Percentiles rank a stretch among this genome's conserved stretches.
Conservation (phyloP, 768 basidiomycete species). For the Termitomyces heimii region DNA sequence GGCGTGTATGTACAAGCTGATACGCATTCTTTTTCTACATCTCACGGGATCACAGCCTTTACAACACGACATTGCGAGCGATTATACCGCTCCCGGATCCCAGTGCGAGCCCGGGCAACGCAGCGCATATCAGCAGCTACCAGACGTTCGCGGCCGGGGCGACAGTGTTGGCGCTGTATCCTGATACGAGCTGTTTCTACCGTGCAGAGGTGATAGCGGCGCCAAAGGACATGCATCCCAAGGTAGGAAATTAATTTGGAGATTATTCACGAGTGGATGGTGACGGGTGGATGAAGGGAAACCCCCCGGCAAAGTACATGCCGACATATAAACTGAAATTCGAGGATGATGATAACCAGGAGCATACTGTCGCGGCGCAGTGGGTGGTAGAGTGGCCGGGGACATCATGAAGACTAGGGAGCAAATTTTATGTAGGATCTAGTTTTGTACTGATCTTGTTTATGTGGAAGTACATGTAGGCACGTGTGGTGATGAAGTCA, state of each 20-base stretch:
- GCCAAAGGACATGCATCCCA: constrained; percentile 39
- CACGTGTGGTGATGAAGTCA: constrained; percentile 4
- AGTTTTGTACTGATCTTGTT: constrained; percentile 11
- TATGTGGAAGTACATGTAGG: background rate
- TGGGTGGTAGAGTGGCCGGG: constrained; percentile 82
- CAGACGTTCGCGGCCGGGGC: constrained; percentile 67
- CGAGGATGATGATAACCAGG: constrained; percentile 85
- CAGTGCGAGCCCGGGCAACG: constrained; percentile 45
- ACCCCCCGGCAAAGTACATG: constrained; percentile 39
- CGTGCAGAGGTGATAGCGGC: constrained; percentile 78
- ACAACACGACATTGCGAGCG: constrained; percentile 61
- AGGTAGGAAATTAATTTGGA: constrained; percentile 27
- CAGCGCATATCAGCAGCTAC: constrained; percentile 64
- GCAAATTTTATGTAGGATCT: background rate
- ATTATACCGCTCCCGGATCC: constrained; percentile 82
- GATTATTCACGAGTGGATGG: too few relatives aligned
- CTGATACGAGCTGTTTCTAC: constrained; percentile 89
- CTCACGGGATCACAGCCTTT: constrained; percentile 36
- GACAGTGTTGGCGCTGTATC: constrained; percentile 83
- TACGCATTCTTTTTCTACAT: background rate
- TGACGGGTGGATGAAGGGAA: constrained; percentile 16
- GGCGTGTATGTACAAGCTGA: constrained; percentile 37
- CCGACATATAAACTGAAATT: constrained; percentile 77
- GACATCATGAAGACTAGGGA: constrained; percentile 11
- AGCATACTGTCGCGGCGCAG: constrained; percentile 68